Evolutionary conservation across 148 eudicot genomes (phyloP), one percentile per base, ranked within the genome.

Genomic region (Rhododendron simsii): DNA sequence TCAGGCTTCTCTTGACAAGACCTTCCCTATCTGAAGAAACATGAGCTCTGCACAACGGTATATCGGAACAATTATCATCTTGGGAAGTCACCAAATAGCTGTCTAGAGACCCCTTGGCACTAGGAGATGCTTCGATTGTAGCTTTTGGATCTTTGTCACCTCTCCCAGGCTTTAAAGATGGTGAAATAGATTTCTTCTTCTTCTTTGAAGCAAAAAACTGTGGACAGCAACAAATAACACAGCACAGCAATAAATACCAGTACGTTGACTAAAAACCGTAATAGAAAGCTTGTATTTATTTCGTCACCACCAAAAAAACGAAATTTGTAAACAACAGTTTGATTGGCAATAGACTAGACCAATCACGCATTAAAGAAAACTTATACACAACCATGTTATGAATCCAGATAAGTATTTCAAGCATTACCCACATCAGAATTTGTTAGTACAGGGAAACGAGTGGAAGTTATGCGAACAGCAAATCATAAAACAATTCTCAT

Each of bases 161-260:
- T 88, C 77, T 82, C 83, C 71, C 85, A 8, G 90, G 74, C 86
- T 86, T 91, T 18, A 78, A 77, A 81, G 86, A 81, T 0, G 98
- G 98, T 13, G 98, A 94, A 44, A 88, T 69, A 71, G 85, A 48
- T 87, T 90, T 91, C 86, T 93, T 92, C 93, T 89, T 94, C 87
- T 95, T 98, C 93, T 93, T 94, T 18, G 98, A 91, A 71, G 89
- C 78, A 85, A 86, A 97, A 83, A 95, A 97, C 98, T 97, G 92
- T 41, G 39, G 37, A 87, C n/a, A 75, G 78, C 50, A 85, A 26
- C 39, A 65, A 81, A 83, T 63, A 33, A 57, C 77, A 44, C 5
- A 41, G 81, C 77, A 44, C 5, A 41, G 81, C 55, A 55, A 83
- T 63, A 45, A 57, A 50, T 3, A 21, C 63, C 15, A 2, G 55